Percentiles rank a stretch among this genome's conserved stretches.
Conservation (phyloP, 805 yeast genomes). For the Candida jianshihensis region DNA sequence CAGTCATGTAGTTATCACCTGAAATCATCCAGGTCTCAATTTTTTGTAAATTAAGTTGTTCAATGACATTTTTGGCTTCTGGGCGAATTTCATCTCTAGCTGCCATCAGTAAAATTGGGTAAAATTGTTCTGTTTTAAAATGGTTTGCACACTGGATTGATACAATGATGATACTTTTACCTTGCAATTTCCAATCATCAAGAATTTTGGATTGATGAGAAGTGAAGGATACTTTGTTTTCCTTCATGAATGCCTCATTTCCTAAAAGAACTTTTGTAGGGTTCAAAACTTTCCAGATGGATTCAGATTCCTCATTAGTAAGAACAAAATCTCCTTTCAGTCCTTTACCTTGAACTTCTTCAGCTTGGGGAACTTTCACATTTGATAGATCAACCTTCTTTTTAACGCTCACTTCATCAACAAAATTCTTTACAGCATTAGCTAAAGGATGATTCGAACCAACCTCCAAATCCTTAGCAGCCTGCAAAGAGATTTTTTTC, state of each 20-base stretch:
- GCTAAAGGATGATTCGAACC: conserved; percentile 69
- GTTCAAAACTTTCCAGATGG: conserved; percentile 26
- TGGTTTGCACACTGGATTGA: conserved; percentile 31
- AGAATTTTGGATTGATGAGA: conserved; percentile 29
- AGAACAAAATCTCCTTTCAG: conserved; percentile 36
- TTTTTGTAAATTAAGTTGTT: conserved; percentile 30
- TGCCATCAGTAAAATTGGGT: conserved; percentile 43
- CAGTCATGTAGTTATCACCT: conserved; percentile 66
- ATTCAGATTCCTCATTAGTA: conserved; percentile 11
- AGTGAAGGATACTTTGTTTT: conserved; percentile 34
- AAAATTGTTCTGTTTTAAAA: conserved; percentile 25
- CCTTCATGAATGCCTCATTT: conserved; percentile 51
- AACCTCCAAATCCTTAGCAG: conserved; percentile 51
- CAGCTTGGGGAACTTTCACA: conserved; percentile 38
- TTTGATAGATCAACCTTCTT: conserved; percentile 17
- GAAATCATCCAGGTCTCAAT: conserved; percentile 70
- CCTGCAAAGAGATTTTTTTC: conserved; percentile 29
- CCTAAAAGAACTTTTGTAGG: conserved; percentile 44
- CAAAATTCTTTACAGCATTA: conserved; percentile 42
- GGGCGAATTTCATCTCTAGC: conserved; percentile 55
- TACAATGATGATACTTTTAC: conserved; percentile 56
- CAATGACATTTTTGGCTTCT: conserved; percentile 49
- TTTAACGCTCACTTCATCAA: conserved; percentile 15
- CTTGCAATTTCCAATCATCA: conserved; percentile 50
- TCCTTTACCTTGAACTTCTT: conserved; percentile 57